phyloP scores from a whole-genome alignment of 192 early-diverging fungal species.

The Linnemannia hyalina region DNA sequence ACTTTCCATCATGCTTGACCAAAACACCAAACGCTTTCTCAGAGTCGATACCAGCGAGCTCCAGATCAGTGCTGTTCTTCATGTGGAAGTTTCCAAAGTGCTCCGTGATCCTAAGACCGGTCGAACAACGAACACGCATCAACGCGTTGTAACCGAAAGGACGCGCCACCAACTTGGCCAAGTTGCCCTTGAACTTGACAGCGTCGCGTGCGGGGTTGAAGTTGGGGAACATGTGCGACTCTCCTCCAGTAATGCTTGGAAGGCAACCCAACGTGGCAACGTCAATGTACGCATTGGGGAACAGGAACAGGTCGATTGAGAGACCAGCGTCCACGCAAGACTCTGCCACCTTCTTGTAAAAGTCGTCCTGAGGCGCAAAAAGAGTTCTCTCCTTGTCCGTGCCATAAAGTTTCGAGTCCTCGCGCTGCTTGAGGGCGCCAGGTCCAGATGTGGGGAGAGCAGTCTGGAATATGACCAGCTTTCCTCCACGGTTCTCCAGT shows the following conservation, averaged over 20 bases:
- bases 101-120: conserved; percentile 87
- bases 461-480: conserved; percentile 91
- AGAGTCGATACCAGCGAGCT: conserved; percentile 90
- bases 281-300: conserved; percentile 91
- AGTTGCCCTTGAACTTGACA: conserved; percentile 76
- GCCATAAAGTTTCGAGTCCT: conserved; percentile 91
- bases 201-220: conserved; percentile 86
- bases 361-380: conserved; percentile 88
- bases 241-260: conserved; percentile 90
- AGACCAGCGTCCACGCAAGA: conserved; percentile 87
- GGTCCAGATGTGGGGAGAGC: conserved; percentile 90
- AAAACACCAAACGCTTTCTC: conserved; percentile 86
- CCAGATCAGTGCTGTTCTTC: conserved; percentile 92
- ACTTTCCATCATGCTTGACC: conserved; percentile 89
- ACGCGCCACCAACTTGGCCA: conserved; percentile 78
- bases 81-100: conserved; percentile 96
- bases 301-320: conserved; percentile 91
- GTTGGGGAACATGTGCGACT: conserved; percentile 83
- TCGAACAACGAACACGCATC: conserved; percentile 90
- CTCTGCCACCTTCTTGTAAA: conserved; percentile 87
- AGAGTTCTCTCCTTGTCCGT: conserved; percentile 93
- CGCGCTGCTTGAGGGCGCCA: conserved; percentile 87
- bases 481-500: conserved; percentile 86
- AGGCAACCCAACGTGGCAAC: conserved; percentile 87
- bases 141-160: conserved; percentile 90